Conservation (phyloP, 2,329 filamentous ascomycete genomes). For the Ceratocystis cubensis region DNA sequence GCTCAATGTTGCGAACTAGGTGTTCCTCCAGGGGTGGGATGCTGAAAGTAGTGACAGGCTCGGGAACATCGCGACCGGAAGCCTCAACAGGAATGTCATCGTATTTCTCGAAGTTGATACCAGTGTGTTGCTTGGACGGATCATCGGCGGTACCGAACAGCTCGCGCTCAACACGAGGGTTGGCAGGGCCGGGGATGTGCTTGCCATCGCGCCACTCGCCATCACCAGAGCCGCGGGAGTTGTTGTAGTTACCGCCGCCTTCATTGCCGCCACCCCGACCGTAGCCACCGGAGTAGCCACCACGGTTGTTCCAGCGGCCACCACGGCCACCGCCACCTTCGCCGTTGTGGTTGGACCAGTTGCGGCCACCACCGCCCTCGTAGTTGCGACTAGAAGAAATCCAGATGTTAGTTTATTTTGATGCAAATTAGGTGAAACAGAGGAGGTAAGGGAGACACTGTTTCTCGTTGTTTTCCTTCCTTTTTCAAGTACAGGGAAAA, state of each 20-base stretch:
- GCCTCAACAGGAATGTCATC: slow-evolving; percentile 98
- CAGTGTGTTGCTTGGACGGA: slow-evolving; percentile 86
- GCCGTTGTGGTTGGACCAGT: slow-evolving; percentile 34
- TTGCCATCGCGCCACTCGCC: slow-evolving; percentile 96
- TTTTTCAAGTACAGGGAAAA: no score
- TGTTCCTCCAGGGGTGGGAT: slow-evolving; percentile 95
- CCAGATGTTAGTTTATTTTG: neutral
- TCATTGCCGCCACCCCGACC: slow-evolving; percentile 31
- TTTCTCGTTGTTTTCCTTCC: no score
- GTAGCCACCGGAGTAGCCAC: slow-evolving; percentile 30
- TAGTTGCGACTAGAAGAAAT: slow-evolving; percentile 11
- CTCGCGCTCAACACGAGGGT: slow-evolving; percentile 84
- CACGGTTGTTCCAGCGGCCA: slow-evolving; percentile 29
- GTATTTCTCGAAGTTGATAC: slow-evolving; percentile 99
- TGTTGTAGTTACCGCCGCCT: slow-evolving; percentile 24
- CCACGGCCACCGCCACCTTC: slow-evolving; percentile 31
- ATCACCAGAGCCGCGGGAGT: slow-evolving; percentile 71
- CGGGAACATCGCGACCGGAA: slow-evolving; percentile 83
- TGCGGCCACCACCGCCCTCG: slow-evolving; percentile 12
- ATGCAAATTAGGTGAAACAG: neutral
- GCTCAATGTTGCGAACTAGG: slow-evolving; percentile 79
- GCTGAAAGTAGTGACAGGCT: slow-evolving; percentile 79
- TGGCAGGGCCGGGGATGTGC: slow-evolving; percentile 79
- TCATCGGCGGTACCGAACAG: slow-evolving; percentile 87
- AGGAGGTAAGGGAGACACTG: neutral